Base-by-base conservation (phyloP, 768 basidiomycete species). In the Mycena chlorophos region DNA sequence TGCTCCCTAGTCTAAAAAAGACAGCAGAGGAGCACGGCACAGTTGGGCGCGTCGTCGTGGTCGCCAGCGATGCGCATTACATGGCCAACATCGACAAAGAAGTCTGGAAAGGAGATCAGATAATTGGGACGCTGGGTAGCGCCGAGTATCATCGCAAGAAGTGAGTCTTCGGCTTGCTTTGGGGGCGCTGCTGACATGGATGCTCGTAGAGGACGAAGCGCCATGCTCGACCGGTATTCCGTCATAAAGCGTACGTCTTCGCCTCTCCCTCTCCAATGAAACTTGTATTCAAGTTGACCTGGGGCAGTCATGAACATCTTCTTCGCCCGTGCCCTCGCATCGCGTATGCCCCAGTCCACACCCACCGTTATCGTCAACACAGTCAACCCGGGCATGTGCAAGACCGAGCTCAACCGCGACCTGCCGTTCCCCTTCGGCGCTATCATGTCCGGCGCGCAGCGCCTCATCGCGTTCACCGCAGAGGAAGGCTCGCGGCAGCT, bases 401-500 rank as follows among this genome's bases (percentile, higher is more conserved):
- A 55, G 47, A 64, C 64, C 2, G 60, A 62, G 22, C 13, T 42
- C 40, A 14, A 14, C 40, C 14, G 8, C 6, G 22, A 19, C 14
- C 56, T 67, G 8, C 46, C 29, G 12, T 56, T 61, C 13, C 23
- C 46, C 14, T 28, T 61, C 27, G 14, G 29, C 0, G 38, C 38
- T 0, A 0, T 56, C 3, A 4, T 16, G 4, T 42, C 40, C 5
- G 17, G 28, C 5, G 2, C 60, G 4, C 30, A 43, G 23, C 17
- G 17, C 13, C 10, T 56, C 31, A 52, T 61, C 40, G 66, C 58
- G 17, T 56, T 60, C 25, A 47, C 66, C 1, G 50, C 67, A 10
- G 64, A 68, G 39, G 60, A 57, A 20, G 67, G 67, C 6, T 58
- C 63, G 40, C 55, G 66, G 17, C 49, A 42, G 39, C 50, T 68